Evolutionary conservation across 108 stramenopile genomes (phyloP), one percentile per base, ranked within the genome.

Genomic region (Mediolabrus comicus): DNA sequence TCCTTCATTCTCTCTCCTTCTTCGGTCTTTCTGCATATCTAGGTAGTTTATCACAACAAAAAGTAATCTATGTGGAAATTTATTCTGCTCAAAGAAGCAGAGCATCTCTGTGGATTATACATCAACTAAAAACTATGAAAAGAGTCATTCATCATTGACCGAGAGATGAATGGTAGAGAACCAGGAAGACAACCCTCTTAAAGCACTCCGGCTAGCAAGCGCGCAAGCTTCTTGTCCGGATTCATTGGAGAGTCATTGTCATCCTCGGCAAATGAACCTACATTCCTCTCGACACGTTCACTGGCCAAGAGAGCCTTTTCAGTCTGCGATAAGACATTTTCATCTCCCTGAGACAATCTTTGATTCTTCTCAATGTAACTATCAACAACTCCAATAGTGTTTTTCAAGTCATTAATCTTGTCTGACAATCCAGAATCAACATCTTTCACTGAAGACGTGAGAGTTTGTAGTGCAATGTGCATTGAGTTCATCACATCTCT

Each of bases 301-400:
- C 16, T 41, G 35, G 59, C 24, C 12, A 70, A 43, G 9, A 77
- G 49, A 29, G 69, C 76, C 58, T 66, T 67, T 53, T 77, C 76
- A 16, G 58, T 69, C 46, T 65, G 69, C 7, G 64, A 65, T 34
- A 77, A 65, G 8, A 38, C 76, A 53, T 65, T 77, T n/a, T 66
- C 69, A 54, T 77, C 76, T 27, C 76, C 76, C 29, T 70, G 62
- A 0, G 69, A 65, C 28, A 60, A 27, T 30, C 69, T 22, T 25
- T 77, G 49, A 33, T 60, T 65, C 53, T 77, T 77, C 35, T 70
- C 69, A 25, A 77, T 53, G 4, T 69, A 58, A 17, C 58, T 49
- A 30, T 77, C 76, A 62, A 77, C 70, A 3, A 69, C 70, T 39
- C 24, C 56, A 53, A 77, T 65, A 2, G 76, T 70, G 32, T 77